These are phyloP conservation scores for Globisporangium perplexum DNA, from an alignment of 352 stramenopile species.

Conservation along the genomic window DNA sequence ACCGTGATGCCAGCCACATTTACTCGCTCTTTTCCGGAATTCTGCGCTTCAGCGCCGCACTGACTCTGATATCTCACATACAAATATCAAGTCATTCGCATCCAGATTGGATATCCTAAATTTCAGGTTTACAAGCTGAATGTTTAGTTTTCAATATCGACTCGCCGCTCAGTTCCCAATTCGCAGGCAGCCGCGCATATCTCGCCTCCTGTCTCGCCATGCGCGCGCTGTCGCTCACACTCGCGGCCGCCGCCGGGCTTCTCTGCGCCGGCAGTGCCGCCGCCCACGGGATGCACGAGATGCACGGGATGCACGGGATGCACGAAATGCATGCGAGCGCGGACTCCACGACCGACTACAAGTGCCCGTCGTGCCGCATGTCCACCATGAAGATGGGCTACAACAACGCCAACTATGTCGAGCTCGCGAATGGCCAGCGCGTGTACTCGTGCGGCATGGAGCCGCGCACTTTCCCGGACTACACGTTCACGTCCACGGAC, in stretches of 20 bases:
- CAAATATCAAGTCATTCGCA: neutral
- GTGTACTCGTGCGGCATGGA: slow-evolving; percentile 80
- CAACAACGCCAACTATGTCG: slow-evolving; percentile 61
- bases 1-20: neutral
- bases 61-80: neutral
- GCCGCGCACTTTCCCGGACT: slow-evolving; percentile 30
- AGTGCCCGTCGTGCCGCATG: slow-evolving; percentile 73
- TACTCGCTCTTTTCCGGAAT: neutral
- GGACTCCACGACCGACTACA: slow-evolving; percentile 40
- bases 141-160: neutral
- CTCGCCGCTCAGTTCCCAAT: slow-evolving; percentile 5
- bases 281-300: slow-evolving; percentile 11
- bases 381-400: slow-evolving; percentile 42
- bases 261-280: slow-evolving; percentile 17
- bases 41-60: too few species aligned
- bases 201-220: neutral
- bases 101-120: neutral
- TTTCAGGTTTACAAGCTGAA: neutral
- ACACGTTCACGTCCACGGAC: slow-evolving; percentile 59
- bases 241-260: slow-evolving; percentile 1
- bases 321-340: slow-evolving; percentile 10
- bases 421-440: slow-evolving; percentile 50
- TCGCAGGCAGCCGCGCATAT: neutral
- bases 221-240: slow-evolving; percentile 14
- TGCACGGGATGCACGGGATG: slow-evolving; percentile 18